phyloP scores from a whole-genome alignment of 208 protist species.

The Borovskyia barvae region DNA sequence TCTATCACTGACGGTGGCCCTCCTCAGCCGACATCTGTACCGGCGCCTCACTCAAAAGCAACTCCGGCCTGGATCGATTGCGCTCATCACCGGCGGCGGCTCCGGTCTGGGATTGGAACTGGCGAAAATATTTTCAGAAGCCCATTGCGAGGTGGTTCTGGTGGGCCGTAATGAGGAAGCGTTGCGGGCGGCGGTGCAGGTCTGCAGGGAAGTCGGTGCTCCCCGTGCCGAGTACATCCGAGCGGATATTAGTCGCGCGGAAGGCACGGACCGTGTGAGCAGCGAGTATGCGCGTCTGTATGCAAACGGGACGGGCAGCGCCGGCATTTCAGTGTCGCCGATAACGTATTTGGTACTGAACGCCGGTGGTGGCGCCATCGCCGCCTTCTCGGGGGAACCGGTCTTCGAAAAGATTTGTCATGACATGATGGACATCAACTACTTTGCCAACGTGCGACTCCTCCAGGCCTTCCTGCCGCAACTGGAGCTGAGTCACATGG shows the following conservation, averaged over 20 bases:
- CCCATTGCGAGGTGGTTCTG: slow-evolving; percentile 63
- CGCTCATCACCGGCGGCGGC: slow-evolving; percentile 79
- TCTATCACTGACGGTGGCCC: slow-evolving; percentile 23
- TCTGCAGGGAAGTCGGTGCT: slow-evolving; percentile 45
- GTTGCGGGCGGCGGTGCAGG: slow-evolving; percentile 31
- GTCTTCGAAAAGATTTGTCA: slow-evolving; percentile 53
- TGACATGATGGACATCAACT: slow-evolving; percentile 87
- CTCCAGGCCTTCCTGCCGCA: slow-evolving; percentile 64
- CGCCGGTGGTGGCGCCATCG: slow-evolving; percentile 75
- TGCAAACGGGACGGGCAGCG: background rate
- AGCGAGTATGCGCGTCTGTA: slow-evolving; percentile 22
- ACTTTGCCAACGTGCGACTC: slow-evolving; percentile 80
- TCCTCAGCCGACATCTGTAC: slow-evolving; percentile 20
- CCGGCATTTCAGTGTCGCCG: background rate
- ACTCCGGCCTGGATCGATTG: slow-evolving; percentile 46
- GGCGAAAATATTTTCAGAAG: slow-evolving; percentile 47
- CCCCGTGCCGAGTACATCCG: slow-evolving; percentile 48
- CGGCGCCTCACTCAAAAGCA: slow-evolving; percentile 13
- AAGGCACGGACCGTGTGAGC: slow-evolving; percentile 38
- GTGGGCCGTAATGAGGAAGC: slow-evolving; percentile 58
- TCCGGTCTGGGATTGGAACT: slow-evolving; percentile 72
- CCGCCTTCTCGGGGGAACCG: slow-evolving; percentile 51
- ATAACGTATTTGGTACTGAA: slow-evolving; percentile 82
- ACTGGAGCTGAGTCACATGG: slow-evolving; percentile 36
- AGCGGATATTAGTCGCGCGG: slow-evolving; percentile 54